Base-by-base conservation (phyloP, 768 basidiomycete genomes). In the Boletellus sp. region DNA sequence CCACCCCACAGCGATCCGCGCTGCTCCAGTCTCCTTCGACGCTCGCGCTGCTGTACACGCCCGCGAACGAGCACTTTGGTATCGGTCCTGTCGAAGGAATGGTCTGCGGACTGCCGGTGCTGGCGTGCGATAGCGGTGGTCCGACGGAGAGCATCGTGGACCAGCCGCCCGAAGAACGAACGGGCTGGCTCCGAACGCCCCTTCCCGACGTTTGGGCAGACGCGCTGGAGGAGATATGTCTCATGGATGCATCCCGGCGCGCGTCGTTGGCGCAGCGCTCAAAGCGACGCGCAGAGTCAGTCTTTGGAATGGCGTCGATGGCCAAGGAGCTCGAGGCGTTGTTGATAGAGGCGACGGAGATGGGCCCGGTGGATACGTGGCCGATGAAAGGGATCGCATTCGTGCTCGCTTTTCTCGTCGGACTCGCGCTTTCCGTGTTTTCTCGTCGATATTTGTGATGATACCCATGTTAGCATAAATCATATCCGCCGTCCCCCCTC, bases 1-100 rank as follows among this genome's bases (percentile, higher is more conserved):
- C 88, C 1, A 87, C 85, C 6, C 57, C 73, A 1, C 95, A 98
- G 64, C 87, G 94, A 26, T 83, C 88, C 1, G 84, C 85, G 7
- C 79, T 98, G 1, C 81, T 99, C 33, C 79, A 71, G 12, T 77
- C 81, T 5, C 65, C 79, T 0, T 78, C 77, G 5, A 90, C 91
- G 0, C 68, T 81, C 15, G 89, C 81, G 0, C 74, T 98, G 0
- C 76, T 99, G 7, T 99, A 99, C 66, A 99, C 95, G 0, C 96
- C 95, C 0, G 73, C 79, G 8, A 95, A 95, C 66, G 95, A 99
- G 61, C 95, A 99, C 66, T 96, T 98, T 65, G 96, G 95, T 2
- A 97, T 99, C 57, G 94, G 87, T 0, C 95, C 96, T 2, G 80
- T 97, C 3, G 95, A 99, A 66, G 94, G 83, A 0, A 97, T 97